These are phyloP conservation scores for Magnusiomyces suaveolens DNA, from an alignment of 1,139 yeast species.

Conservation along the genomic window DNA sequence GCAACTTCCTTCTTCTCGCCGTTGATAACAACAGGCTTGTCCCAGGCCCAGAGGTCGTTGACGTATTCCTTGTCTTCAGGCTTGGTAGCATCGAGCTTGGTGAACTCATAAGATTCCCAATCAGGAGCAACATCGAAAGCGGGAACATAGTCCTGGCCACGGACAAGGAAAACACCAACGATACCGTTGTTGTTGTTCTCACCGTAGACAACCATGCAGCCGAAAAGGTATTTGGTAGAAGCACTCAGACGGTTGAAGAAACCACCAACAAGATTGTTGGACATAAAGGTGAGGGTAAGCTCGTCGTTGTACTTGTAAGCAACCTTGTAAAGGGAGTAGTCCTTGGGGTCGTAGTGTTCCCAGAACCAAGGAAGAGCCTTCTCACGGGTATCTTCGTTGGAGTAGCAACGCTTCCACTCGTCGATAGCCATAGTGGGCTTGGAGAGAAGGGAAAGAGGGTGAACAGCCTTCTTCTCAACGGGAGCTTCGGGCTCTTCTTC, in stretches of 20 bases:
- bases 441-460: conserved; percentile 83
- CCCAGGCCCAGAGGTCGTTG: conserved; percentile 80
- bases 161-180: conserved; percentile 85
- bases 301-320: conserved; percentile 97
- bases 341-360: conserved; percentile 75
- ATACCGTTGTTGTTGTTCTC: conserved; percentile 98
- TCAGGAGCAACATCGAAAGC: conserved; percentile 99
- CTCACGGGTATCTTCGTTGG: conserved; percentile 95
- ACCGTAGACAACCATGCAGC: conserved; percentile 90
- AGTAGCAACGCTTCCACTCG: conserved; percentile 95
- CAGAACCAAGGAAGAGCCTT: conserved; percentile 97
- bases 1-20: conserved; percentile 63
- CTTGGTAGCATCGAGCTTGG: conserved; percentile 58
- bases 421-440: conserved; percentile 61
- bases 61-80: conserved; percentile 60
- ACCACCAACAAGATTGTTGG: conserved; percentile 96
- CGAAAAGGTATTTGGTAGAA: conserved; percentile 90
- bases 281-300: conserved; percentile 93
- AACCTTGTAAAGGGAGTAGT: conserved; percentile 93
- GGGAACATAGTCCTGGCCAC: conserved; percentile 87
- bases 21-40: conserved; percentile 56
- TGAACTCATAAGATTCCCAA: conserved; percentile 79
- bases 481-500: conserved; percentile 34
- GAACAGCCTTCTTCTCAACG: conserved; percentile 61
- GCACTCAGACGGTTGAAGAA: conserved; percentile 92